Percentiles rank a stretch among this genome's conserved stretches.
These are phyloP conservation scores for Podila minutissima DNA, from an alignment of 192 early-diverging fungal genomes.

Conservation along the genomic window DNA sequence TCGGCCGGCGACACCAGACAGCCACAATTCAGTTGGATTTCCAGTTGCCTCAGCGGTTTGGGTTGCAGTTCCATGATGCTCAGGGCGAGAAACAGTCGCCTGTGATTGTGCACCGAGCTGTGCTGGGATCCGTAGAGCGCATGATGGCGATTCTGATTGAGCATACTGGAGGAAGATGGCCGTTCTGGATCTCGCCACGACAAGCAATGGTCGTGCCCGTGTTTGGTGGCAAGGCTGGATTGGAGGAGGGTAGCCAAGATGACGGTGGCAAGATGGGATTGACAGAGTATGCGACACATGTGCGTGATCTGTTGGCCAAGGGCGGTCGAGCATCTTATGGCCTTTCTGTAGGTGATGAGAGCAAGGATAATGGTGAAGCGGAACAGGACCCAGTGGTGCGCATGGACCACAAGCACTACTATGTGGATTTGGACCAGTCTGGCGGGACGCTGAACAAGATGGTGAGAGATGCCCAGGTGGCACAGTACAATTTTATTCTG, in stretches of 20 bases:
- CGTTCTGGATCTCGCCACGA: slow-evolving; percentile 93
- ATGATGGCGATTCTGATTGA: slow-evolving; percentile 97
- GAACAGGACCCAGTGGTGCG: slow-evolving; percentile 45
- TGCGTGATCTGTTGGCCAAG: slow-evolving; percentile 48
- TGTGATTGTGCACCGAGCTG: slow-evolving; percentile 95
- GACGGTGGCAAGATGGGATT: slow-evolving; percentile 44
- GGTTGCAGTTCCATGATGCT: slow-evolving; percentile 76
- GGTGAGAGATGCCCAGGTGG: slow-evolving; percentile 81
- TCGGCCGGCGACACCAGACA: slow-evolving; percentile 88
- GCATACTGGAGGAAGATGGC: slow-evolving; percentile 92
- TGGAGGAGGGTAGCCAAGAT: slow-evolving; percentile 7
- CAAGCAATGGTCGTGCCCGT: slow-evolving; percentile 90
- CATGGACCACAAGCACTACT: slow-evolving; percentile 69
- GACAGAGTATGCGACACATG: slow-evolving; percentile 73
- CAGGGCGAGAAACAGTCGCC: slow-evolving; percentile 74
- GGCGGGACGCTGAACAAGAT: slow-evolving; percentile 76
- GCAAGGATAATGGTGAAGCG: slow-evolving; percentile 17
- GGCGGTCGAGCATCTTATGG: slow-evolving; percentile 16
- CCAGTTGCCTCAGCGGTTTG: slow-evolving; percentile 89
- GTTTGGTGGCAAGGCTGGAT: slow-evolving; percentile 48
- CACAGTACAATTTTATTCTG: slow-evolving; percentile 88
- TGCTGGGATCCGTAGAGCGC: slow-evolving; percentile 90
- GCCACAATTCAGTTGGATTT: slow-evolving; percentile 97
- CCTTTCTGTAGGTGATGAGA: background rate
- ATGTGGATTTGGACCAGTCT: slow-evolving; percentile 83